Evolutionary conservation across 2,329 filamentous ascomycete genomes (phyloP), one percentile per base, ranked within the genome.

Genomic region (Aureobasidium sp.): DNA sequence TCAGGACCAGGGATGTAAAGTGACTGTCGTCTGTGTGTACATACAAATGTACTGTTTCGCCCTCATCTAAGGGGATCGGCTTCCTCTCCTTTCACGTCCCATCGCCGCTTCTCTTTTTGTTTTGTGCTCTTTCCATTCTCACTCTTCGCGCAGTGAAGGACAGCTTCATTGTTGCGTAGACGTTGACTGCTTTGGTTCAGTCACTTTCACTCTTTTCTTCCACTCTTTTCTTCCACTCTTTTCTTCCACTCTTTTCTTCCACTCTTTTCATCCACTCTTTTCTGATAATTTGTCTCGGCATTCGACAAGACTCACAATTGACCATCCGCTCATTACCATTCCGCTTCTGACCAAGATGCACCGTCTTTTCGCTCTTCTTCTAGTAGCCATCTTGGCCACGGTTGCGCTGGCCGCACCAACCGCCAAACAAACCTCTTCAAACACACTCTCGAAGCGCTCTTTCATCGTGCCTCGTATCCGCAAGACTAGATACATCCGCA

Each of bases 381-480:
- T 62, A 16, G 47, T 53, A 13, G 54, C 55, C 13, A 29, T 59
- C 29, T n/a, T 83, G 66, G 75, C 74, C 41, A 72, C 79, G 45
- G 67, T 79, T 48, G 76, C 75, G 61, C 70, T 81, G 44, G 79
- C 82, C 32, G 77, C 76, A 34, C 78, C 79, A 5, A 64, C 70
- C 66, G 70, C 75, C 44, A 57, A 67, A 41, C 68, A 66, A 54
- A 68, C 66, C 57, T 68, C 65, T 58, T 14, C 41, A 7, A 39
- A 58, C 51, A 42, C 65, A 50, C 67, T 81, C 9, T 70, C 78
- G 65, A 83, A 82, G 70, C 78, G 81, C 27, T 84, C 83, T 8
- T 89, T 88, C 76, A 83, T 81, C 70, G 79, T 89, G 37, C 79
- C 83, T 55, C 79, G 85, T 39, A 75, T 82, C 50, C 73, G 77